Evolutionary conservation across 805 yeast species (phyloP).

Genomic region (Candida succiphila): DNA sequence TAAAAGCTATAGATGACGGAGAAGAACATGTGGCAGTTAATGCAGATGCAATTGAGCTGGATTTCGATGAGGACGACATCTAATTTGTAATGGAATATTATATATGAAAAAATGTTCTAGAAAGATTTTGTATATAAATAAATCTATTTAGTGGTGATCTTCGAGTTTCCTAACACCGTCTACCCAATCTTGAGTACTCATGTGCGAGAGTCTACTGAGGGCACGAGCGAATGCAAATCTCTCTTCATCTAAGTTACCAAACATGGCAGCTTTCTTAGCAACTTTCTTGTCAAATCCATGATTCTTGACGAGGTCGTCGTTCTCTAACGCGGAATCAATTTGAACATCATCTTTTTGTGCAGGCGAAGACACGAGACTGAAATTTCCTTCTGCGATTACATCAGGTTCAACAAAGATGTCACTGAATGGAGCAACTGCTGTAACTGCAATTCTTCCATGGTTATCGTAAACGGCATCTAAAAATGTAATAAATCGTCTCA

Average conservation of each 20-base stretch:
- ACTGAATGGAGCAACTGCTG: constrained; percentile 78
- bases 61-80: constrained; percentile 19
- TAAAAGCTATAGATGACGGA: constrained; percentile 14
- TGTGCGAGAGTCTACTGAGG: constrained; percentile 78
- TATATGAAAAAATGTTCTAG: not conserved
- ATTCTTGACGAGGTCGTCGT: constrained; percentile 56
- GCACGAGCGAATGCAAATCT: constrained; percentile 96
- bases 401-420: constrained; percentile 83
- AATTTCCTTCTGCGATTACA: constrained; percentile 38
- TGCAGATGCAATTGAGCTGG: constrained; percentile 56
- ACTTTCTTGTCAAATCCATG: constrained; percentile 70
- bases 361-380: constrained; percentile 22
- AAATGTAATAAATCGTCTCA: constrained; percentile 88
- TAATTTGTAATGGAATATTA: not conserved
- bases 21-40: constrained; percentile 18
- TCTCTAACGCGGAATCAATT: constrained; percentile 26
- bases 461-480: constrained; percentile 93
- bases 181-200: constrained; percentile 92
- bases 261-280: constrained; percentile 64
- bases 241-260: constrained; percentile 82
- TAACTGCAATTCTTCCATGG: constrained; percentile 79
- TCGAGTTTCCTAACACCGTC: constrained; percentile 23
- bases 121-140: not conserved
- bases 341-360: constrained; percentile 15
- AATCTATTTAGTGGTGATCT: not conserved